Percentiles rank a stretch among this genome's conserved stretches.
These are phyloP conservation scores for Metroxylon sagu DNA, from an alignment of 176 grass and related monocot genomes.

Conservation along the genomic window DNA sequence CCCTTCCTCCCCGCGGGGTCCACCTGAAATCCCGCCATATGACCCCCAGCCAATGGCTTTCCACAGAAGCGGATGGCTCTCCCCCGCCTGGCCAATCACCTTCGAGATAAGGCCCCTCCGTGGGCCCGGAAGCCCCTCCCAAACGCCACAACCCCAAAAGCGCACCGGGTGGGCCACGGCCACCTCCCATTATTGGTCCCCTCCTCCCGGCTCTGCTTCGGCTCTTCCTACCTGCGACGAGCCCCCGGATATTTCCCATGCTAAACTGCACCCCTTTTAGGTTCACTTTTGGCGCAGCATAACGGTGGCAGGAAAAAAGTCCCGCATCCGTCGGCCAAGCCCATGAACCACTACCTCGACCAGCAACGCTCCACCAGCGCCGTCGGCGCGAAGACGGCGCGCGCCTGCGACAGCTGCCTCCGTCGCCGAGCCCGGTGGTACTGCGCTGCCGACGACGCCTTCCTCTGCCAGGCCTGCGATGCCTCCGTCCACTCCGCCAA, in stretches of 20 bases:
- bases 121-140: conserved; percentile 1
- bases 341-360: not conserved
- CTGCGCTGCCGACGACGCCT: conserved; percentile 72
- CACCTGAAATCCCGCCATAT: conserved; percentile 39
- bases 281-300: too few species aligned
- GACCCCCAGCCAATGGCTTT: conserved; percentile 65
- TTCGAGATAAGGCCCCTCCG: conserved; percentile 45
- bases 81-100: conserved; percentile 32
- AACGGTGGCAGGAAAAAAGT: too few species aligned
- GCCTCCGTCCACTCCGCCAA: conserved; percentile 77
- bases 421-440: conserved; percentile 65
- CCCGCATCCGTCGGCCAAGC: too few species aligned
- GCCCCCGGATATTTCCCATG: not conserved
- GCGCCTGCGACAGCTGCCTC: conserved; percentile 70
- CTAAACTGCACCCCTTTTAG: conserved; percentile 5
- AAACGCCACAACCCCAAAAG: conserved; percentile 38
- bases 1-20: conserved; percentile 14
- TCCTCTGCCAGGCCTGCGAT: conserved; percentile 73
- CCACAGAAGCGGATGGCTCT: conserved; percentile 34
- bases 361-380: conserved; percentile 8
- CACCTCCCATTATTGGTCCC: not conserved
- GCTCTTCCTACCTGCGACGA: too few species aligned
- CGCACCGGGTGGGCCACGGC: conserved; percentile 18
- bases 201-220: not conserved
- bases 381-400: conserved; percentile 47